Evolutionary conservation across 2,329 filamentous ascomycete species (phyloP).

Genomic region (Aspergillus costaricaensis): DNA sequence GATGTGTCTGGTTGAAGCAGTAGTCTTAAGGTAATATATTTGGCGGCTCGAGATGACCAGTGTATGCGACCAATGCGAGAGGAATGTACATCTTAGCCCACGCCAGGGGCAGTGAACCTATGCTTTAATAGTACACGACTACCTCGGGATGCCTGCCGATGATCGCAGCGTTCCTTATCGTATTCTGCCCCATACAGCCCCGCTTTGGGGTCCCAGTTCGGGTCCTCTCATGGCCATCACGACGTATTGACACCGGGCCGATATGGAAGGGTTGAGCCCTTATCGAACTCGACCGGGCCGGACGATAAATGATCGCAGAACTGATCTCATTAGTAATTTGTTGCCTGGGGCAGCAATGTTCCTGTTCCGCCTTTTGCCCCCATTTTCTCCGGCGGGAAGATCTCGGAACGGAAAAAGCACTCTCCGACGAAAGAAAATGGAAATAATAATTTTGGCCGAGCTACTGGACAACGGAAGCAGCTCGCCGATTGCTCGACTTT

Average conservation of each 20-base stretch:
- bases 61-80: not conserved
- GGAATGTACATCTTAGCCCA: not conserved
- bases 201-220: conserved; percentile 1
- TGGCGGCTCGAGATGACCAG: not conserved
- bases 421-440: conserved; percentile 27
- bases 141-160: conserved; percentile 10
- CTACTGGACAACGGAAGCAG: conserved; percentile 20
- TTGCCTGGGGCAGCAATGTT: conserved; percentile 16
- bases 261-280: conserved; percentile 1
- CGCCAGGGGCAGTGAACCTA: not conserved
- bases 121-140: conserved; percentile 2
- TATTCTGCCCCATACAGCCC: conserved; percentile 7
- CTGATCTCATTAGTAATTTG: not conserved
- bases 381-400: conserved; percentile 19
- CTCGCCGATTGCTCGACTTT: conserved; percentile 17
- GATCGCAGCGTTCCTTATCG: conserved; percentile 4
- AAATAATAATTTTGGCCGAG: conserved; percentile 38
- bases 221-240: not conserved
- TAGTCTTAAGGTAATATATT: not conserved
- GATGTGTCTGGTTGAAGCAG: not conserved
- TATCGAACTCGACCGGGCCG: conserved; percentile 6
- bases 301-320: conserved; percentile 1
- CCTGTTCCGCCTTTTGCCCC: conserved; percentile 9
- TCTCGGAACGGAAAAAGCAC: conserved; percentile 27
- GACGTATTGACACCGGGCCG: not conserved